phyloP scores from a whole-genome alignment of 2,329 filamentous ascomycete species.

The Dactylellina drechsleri region DNA sequence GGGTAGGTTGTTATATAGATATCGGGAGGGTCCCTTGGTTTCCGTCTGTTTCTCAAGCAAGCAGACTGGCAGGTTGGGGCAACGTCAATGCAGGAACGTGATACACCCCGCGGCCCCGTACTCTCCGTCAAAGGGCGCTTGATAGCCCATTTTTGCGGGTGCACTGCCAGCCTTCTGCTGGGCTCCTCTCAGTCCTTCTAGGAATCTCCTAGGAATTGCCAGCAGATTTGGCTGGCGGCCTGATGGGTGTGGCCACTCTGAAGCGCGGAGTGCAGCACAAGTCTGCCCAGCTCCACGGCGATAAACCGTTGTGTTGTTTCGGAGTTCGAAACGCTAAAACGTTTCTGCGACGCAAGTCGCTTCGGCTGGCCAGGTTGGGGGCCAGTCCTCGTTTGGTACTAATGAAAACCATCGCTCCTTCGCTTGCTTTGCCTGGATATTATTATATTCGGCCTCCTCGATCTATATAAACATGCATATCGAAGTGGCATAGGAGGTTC shows the following conservation, averaged over 20 bases:
- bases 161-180: constrained; percentile 4
- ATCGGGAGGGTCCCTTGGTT: not conserved
- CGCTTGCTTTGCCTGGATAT: constrained; percentile 16
- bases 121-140: constrained; percentile 14
- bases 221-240: not conserved
- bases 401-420: constrained; percentile 30
- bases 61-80: constrained; percentile 9
- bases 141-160: not conserved
- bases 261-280: constrained; percentile 45
- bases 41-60: not conserved
- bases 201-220: not conserved
- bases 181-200: not conserved
- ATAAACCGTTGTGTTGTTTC: constrained; percentile 45
- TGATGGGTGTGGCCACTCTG: constrained; percentile 41
- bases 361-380: constrained; percentile 35
- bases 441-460: constrained; percentile 25
- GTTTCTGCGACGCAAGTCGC: constrained; percentile 53
- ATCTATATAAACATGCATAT: constrained; percentile 1
- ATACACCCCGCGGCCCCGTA: constrained; percentile 26
- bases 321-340: constrained; percentile 48
- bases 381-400: constrained; percentile 26
- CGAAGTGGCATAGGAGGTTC: constrained; percentile 2
- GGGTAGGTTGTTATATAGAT: constrained; percentile 40
- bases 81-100: constrained; percentile 30
- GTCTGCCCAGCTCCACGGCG: constrained; percentile 14